phyloP scores from a whole-genome alignment of 1,284 basidiomycete species.

The Xerocomus amazonicus region DNA sequence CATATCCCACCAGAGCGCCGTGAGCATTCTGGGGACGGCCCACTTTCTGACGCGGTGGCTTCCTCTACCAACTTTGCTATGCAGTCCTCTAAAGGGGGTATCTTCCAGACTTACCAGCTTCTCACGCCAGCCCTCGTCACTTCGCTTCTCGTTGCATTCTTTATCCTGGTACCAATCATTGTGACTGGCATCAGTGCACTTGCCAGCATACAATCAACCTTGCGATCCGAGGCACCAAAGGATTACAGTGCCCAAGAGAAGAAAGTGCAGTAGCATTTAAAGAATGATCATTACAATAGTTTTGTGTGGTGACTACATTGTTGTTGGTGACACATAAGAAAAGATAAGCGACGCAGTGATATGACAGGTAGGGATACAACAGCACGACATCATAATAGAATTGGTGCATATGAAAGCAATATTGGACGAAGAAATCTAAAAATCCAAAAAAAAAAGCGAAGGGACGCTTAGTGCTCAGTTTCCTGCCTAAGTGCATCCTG shows the following conservation, averaged over 20 bases:
- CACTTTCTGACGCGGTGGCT: slow-evolving; percentile 17
- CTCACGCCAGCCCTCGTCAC: slow-evolving; percentile 79
- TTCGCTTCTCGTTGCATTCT: slow-evolving; percentile 63
- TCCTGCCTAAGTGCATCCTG: slow-evolving; percentile 36
- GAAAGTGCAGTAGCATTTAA: slow-evolving; percentile 66
- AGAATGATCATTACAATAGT: slow-evolving; percentile 20
- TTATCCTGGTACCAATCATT: slow-evolving; percentile 69
- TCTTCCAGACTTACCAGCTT: slow-evolving; percentile 72
- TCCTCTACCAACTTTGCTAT: slow-evolving; percentile 30
- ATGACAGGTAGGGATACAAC: slow-evolving; percentile 30
- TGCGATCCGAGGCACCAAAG: slow-evolving; percentile 61
- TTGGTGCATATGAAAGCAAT: slow-evolving; percentile 14
- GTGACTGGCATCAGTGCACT: slow-evolving; percentile 66
- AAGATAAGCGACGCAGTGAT: slow-evolving; percentile 23
- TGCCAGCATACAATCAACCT: slow-evolving; percentile 72
- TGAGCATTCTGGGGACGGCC: slow-evolving; percentile 37
- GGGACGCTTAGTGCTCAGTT: slow-evolving; percentile 14
- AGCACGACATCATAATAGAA: slow-evolving; percentile 16
- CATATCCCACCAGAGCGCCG: slow-evolving; percentile 35
- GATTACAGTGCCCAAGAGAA: slow-evolving; percentile 65
- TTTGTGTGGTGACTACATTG: slow-evolving; percentile 25
- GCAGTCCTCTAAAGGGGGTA: slow-evolving; percentile 45
- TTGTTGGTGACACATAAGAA: slow-evolving; percentile 18
- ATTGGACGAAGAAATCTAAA: slow-evolving; percentile 14
- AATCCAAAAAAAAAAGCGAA: slow-evolving; percentile 1